Evolutionary conservation across 2,329 filamentous ascomycete species (phyloP), one percentile per base, ranked within the genome.

Genomic region (Verticillium tricorpus): DNA sequence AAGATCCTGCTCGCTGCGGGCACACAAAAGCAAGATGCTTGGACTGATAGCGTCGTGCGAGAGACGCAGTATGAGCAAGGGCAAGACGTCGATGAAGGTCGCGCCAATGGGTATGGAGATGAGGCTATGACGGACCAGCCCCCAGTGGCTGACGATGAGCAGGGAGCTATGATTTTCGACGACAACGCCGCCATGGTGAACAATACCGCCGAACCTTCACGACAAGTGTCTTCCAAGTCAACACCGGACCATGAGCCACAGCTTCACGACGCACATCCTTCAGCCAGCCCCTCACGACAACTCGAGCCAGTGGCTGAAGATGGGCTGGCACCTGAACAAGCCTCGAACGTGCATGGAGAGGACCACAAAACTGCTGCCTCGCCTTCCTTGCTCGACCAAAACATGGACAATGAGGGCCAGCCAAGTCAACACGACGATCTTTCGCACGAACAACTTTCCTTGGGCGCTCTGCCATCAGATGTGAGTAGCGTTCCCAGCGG

Each of bases 1-100:
- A 89, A 87, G 67, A 77, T 94, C 63, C 72, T 92, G 17, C 82
- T 52, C 9, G 45, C 45, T 52, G 45, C 45, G 19, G 45, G 65
- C 64, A 70, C 71, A 64, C 57, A 60, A 22, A 60, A 66, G 25
- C 62, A 67, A 31, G 61, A 61, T 25, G 61, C 56, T 32, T 40
- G 34, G 8, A 62, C 64, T 17, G 69, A 69, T 25, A 70, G 67
- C 52, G 59, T 69, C 7, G 56, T 69, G 34, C 63, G 67, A 12
- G 69, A 69, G 14, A 69, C 69, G 22, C 56, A 65, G 22, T 65
- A 65, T 35, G 61, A 63, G 19, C n/a, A 52, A 52, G 45, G 40
- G 59, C 60, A 57, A 63, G 60, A 28, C 64, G 25, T 56, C 19
- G 40, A 61, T 59, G n/a, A 50, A 58, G 19, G 61, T 28, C 22